Percentiles rank a stretch among this genome's conserved stretches.
Evolutionary conservation across 1,284 basidiomycete species (phyloP).

Genomic region (Apiotrichum mycotoxinovorans): DNA sequence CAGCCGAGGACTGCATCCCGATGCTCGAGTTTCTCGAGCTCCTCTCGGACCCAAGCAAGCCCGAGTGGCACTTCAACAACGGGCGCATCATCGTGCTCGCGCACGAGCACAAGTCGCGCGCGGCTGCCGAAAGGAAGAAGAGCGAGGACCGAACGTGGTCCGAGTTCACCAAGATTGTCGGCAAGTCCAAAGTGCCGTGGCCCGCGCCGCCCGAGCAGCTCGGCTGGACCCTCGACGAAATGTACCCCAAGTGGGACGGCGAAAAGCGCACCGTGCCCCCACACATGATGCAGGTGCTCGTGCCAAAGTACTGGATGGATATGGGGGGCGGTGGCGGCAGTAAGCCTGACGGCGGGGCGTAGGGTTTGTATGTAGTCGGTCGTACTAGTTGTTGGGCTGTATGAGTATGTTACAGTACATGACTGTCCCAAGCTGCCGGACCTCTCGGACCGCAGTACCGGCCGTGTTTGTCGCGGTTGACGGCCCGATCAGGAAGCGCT

Average conservation of each 20-base stretch:
- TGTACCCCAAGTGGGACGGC: conserved; percentile 4
- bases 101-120: background rate
- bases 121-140: background rate
- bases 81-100: background rate
- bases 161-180: background rate
- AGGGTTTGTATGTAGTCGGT: no score
- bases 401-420: no score
- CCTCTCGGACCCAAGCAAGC: background rate
- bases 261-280: background rate
- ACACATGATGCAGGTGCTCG: background rate
- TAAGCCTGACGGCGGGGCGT: no score
- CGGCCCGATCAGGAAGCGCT: conserved; percentile 7
- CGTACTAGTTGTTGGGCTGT: no score
- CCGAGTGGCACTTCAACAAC: conserved; percentile 2
- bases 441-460: background rate
- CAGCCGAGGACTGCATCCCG: background rate
- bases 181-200: background rate
- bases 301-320: background rate
- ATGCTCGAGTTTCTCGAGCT: conserved; percentile 1
- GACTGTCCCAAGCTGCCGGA: no score
- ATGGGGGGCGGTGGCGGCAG: no score
- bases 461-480: conserved; percentile 4
- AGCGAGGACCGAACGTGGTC: background rate
- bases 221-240: background rate
- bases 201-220: background rate